Base-by-base conservation (phyloP, 306 rosid genomes). In the Trichosanthes truncata region DNA sequence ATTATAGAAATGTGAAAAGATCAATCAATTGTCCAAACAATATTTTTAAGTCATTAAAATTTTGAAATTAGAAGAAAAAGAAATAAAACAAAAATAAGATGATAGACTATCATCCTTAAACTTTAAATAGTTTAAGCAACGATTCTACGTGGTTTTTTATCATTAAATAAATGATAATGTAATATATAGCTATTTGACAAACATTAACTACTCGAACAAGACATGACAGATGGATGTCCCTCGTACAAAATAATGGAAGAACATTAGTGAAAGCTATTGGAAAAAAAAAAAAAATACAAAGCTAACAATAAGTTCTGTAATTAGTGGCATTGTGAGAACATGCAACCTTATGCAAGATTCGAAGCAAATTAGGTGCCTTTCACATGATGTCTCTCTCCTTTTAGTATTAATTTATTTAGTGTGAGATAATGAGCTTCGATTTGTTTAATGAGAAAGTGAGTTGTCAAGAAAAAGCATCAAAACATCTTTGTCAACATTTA, bases 401-500 rank as follows among this genome's bases (percentile, higher is more conserved):
- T 20, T 66, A 17, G 48, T 9, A 41, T 68, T 18, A 17, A n/a
- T 36, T 68, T 20, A 5, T 68, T 65, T 45, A 69, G 13, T 43
- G 7, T 69, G 6, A 21, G 33, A 40, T 40, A 69, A 40, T 43
- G 52, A 55, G 76, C 6, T 43, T 69, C n/a, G 6, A 69, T 69
- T 69, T 41, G 76, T 69, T 69, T 69, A 43, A 69, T 69, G 55
- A 69, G 74, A n/a, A 33, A 33, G 49, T 51, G 15, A 67, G 74
- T 67, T 67, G 29, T 36, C 15, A 35, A 35, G 15, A 38, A 25
- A 62, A 69, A 23, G 76, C 76, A 43, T 69, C 36, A 23, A 69
- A 69, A 43, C 76, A 69, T 69, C 53, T 69, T 69, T 41, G 53
- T 68, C 51, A 20, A 68, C 7, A 13, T 9, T 23, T 38, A 69